phyloP scores from a whole-genome alignment of 148 eudicot genomes.

The Rhododendron ovatum region DNA sequence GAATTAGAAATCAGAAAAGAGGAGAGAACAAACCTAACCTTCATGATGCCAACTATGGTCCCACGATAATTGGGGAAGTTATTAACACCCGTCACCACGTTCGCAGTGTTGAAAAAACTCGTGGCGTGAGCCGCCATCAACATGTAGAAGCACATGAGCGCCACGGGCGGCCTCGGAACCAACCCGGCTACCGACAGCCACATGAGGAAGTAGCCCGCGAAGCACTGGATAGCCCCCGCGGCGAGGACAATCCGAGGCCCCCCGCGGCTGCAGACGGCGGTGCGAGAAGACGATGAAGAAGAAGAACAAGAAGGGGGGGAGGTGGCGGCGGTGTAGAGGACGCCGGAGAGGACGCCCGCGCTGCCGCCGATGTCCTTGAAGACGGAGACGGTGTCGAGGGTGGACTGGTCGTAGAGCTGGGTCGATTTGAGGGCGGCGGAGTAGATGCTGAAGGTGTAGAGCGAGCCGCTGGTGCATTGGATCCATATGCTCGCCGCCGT shows the following conservation, averaged over 20 bases:
- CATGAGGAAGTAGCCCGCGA: conserved; percentile 61
- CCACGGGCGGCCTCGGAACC: conserved; percentile 41
- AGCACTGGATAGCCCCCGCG: conserved; percentile 65
- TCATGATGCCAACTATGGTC: conserved; percentile 87
- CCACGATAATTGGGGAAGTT: conserved; percentile 75
- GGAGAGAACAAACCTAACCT: conserved; percentile 37
- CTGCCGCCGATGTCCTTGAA: conserved; percentile 93
- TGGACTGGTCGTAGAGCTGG: conserved; percentile 71
- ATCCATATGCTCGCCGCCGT: conserved; percentile 78
- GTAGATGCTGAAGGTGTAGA: conserved; percentile 85
- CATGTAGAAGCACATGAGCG: conserved; percentile 61
- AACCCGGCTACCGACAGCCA: conserved; percentile 74
- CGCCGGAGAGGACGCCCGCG: conserved; percentile 76
- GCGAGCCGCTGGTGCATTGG: conserved; percentile 65
- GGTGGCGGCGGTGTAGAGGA: conserved; percentile 25
- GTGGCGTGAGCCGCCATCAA: conserved; percentile 76
- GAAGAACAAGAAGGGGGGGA: not conserved
- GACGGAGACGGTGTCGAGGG: conserved; percentile 81
- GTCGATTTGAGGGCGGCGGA: conserved; percentile 61
- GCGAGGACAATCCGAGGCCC: conserved; percentile 66
- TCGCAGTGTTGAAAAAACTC: conserved; percentile 85
- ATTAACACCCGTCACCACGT: conserved; percentile 73
- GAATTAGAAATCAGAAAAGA: not conserved
- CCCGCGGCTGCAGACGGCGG: not conserved
- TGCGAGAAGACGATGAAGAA: not conserved